Base-by-base conservation (phyloP, 306 rosid species). In the Hippophae rhamnoides region DNA sequence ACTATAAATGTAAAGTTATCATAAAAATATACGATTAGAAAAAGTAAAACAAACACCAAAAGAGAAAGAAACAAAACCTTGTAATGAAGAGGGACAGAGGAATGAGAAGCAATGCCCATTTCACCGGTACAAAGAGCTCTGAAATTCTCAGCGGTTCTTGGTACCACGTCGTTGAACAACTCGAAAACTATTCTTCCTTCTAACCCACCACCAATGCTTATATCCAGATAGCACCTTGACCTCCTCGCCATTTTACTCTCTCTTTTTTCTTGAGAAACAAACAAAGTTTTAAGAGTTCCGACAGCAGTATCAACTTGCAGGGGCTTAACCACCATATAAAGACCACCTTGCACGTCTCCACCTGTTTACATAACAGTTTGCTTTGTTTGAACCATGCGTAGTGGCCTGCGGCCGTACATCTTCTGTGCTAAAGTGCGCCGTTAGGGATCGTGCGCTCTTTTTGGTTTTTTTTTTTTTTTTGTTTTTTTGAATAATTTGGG, bases 91-190 rank as follows among this genome's bases (percentile, higher is more conserved):
- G 85, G 85, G 10, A 71, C 72, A 0, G 43, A 67, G 52, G 84
- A 78, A 64, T 72, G 56, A 3, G 89, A 79, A 14, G 54, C 85
- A 58, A 78, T 61, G 69, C 95, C 93, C 43, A 69, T 78, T 52
- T 84, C 86, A 11, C 95, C 90, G 2, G 88, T 87, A 51, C 95
- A 87, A 3, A 87, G 84, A 47, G 85, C 89, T 47, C 89, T 57
- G 76, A 87, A 87, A 72, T 87, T 87, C 67, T 82, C 82, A 6
- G 93, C 89, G 12, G 95, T 87, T 72, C 74, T 87, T 64, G 95
- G 95, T 2, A 82, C 95, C 18, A 82, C 66, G 42, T 87, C 82
- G 48, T 53, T 60, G 77, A 64, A 84, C 50, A 87, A 86, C 51
- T 87, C 95, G 1, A 87, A 52, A 7, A 87, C 77, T 27, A 87